Percentiles rank a stretch among this genome's conserved stretches.
phyloP scores from a whole-genome alignment of 208 protist species.

The Vickermania spadyakhi region DNA sequence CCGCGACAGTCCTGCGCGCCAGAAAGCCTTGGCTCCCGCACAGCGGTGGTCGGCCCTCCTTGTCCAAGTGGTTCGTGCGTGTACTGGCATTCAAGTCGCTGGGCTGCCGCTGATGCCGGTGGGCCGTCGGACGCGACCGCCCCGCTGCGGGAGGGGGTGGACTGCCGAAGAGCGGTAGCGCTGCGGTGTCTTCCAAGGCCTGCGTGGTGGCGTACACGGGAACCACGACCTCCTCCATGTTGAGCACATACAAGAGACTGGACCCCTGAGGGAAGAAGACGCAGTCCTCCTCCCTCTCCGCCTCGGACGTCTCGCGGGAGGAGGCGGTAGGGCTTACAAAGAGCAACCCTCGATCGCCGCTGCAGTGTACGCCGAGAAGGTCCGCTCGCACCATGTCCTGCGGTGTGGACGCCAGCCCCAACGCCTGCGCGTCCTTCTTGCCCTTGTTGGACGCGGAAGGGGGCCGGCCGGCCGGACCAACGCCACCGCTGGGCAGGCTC shows the following conservation, averaged over 20 bases:
- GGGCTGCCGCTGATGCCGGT: too few species aligned
- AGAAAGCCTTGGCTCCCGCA: too few species aligned
- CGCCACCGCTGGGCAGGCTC: neutral
- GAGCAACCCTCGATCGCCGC: constrained; percentile 27
- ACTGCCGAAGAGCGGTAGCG: constrained; percentile 44
- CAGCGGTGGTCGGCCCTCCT: too few species aligned
- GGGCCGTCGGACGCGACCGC: neutral
- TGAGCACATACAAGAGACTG: constrained; percentile 31
- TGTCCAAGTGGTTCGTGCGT: too few species aligned
- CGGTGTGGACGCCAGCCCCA: neutral
- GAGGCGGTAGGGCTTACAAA: constrained; percentile 40
- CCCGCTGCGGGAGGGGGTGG: neutral
- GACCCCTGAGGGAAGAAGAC: neutral
- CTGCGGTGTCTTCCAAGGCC: constrained; percentile 20
- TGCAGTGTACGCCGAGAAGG: constrained; percentile 23
- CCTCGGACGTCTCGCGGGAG: neutral
- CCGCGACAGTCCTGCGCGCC: too few species aligned
- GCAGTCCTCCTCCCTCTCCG: neutral
- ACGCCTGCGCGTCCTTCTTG: neutral
- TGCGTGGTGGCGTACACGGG: constrained; percentile 35
- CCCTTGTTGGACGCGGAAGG: neutral
- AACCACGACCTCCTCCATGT: constrained; percentile 49
- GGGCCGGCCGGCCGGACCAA: neutral
- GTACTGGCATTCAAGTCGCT: too few species aligned
- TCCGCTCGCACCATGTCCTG: constrained; percentile 27